Evolutionary conservation across 306 rosid species (phyloP).

Genomic region (Leucaena leucocephala): DNA sequence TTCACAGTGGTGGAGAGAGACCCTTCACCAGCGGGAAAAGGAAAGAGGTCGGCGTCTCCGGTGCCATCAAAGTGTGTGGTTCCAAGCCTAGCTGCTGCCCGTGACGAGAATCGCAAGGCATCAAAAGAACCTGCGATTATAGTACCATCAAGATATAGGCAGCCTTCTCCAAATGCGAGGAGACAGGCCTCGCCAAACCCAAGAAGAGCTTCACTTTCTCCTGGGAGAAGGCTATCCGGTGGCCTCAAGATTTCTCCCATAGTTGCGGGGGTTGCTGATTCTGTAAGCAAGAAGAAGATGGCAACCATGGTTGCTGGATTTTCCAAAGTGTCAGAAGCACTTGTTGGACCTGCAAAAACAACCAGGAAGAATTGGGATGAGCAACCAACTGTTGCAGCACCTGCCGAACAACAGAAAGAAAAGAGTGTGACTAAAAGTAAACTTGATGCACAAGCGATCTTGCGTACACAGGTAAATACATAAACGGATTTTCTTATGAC

Average conservation of each 20-base stretch:
- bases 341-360: slow-evolving; percentile 69
- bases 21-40: slow-evolving; percentile 80
- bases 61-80: slow-evolving; percentile 91
- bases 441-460: slow-evolving; percentile 70
- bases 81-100: slow-evolving; percentile 76
- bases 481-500: not conserved
- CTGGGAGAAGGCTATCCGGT: slow-evolving; percentile 75
- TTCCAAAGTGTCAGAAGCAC: slow-evolving; percentile 71
- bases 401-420: slow-evolving; percentile 52
- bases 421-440: slow-evolving; percentile 56
- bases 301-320: slow-evolving; percentile 64
- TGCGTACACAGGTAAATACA: slow-evolving; percentile 78
- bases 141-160: slow-evolving; percentile 91
- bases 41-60: slow-evolving; percentile 83
- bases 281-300: slow-evolving; percentile 72
- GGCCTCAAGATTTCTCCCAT: slow-evolving; percentile 71
- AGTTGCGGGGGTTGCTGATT: slow-evolving; percentile 49
- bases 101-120: slow-evolving; percentile 70
- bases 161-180: slow-evolving; percentile 80
- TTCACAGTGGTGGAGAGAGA: slow-evolving; percentile 57
- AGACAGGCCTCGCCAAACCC: slow-evolving; percentile 81
- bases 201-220: slow-evolving; percentile 82
- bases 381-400: slow-evolving; percentile 37
- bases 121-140: slow-evolving; percentile 74
- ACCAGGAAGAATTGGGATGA: slow-evolving; percentile 88